Evolutionary conservation across 225 moss, liverwort and hornwort species (phyloP).

Genomic region (Sphagnum contortum): DNA sequence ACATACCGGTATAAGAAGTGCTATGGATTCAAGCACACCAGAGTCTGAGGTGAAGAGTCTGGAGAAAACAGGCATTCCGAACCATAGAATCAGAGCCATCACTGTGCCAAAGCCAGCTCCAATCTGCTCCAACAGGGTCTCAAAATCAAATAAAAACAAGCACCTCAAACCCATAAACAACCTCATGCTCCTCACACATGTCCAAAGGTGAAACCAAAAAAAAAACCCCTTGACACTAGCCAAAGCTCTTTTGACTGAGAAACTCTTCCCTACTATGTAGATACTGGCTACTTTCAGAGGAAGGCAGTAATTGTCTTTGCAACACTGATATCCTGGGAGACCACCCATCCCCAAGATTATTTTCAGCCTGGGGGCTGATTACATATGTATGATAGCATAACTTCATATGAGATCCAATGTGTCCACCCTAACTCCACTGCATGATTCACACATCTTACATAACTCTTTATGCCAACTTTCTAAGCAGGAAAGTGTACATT

Average conservation of each 20-base stretch:
- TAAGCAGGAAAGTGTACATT: too few relatives aligned
- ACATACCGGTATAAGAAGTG: constrained; percentile 29
- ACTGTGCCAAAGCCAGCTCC: constrained; percentile 27
- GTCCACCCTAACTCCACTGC: too few relatives aligned
- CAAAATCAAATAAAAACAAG: background rate
- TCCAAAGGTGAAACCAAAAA: background rate
- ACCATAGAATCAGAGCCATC: constrained; percentile 21
- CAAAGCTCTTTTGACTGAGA: too few relatives aligned
- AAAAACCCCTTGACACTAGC: background rate
- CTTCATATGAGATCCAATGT: too few relatives aligned
- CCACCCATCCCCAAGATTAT: too few relatives aligned
- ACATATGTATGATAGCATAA: too few relatives aligned
- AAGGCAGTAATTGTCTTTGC: background rate
- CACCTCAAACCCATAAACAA: background rate
- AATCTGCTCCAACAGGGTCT: constrained; percentile 16
- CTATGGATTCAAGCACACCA: constrained; percentile 24
- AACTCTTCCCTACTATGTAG: too few relatives aligned
- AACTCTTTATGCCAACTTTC: too few relatives aligned
- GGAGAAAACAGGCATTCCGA: constrained; percentile 32
- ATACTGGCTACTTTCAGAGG: background rate
- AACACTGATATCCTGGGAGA: background rate
- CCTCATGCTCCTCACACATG: too few relatives aligned
- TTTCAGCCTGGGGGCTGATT: too few relatives aligned
- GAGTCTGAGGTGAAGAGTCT: constrained; percentile 33
- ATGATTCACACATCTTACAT: too few relatives aligned